These are phyloP conservation scores for Camellia sinensis DNA, from an alignment of 148 eudicot species.

Conservation along the genomic window DNA sequence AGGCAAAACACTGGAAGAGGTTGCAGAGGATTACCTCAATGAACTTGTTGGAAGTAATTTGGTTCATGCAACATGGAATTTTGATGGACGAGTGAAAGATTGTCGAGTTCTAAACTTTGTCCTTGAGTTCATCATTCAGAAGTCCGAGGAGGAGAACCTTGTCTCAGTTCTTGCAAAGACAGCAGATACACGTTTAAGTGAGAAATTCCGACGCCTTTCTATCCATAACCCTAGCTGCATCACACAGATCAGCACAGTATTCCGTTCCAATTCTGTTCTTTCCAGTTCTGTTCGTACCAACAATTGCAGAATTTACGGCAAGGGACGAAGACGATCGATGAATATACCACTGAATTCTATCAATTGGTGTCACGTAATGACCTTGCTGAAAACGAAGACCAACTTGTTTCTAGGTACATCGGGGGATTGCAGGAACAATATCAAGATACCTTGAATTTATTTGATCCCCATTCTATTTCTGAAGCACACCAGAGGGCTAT, in stretches of 20 bases:
- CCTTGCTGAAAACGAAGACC: no score
- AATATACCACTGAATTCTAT: no score
- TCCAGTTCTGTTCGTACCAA: neutral
- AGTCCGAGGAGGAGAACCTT: slow-evolving; percentile 26
- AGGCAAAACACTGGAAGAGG: slow-evolving; percentile 15
- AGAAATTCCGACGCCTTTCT: slow-evolving; percentile 22
- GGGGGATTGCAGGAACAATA: no score
- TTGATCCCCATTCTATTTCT: no score
- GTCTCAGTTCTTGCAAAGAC: neutral
- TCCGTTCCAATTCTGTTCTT: no score
- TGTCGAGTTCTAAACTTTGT: slow-evolving; percentile 22
- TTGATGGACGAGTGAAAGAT: slow-evolving; percentile 19
- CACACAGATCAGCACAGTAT: no score
- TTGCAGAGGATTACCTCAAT: slow-evolving; percentile 23
- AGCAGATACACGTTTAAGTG: neutral
- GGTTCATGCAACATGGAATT: slow-evolving; percentile 14
- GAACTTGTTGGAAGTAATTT: slow-evolving; percentile 27
- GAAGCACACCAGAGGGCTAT: no score
- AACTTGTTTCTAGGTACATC: no score
- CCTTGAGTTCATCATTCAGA: slow-evolving; percentile 19
- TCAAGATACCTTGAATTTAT: no score
- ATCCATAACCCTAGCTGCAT: slow-evolving; percentile 3
- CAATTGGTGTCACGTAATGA: no score
- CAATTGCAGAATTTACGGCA: no score
- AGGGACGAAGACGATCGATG: no score